A percentile compares a stretch with the other conserved stretches of the same genome.
Conservation (phyloP, 2,329 filamentous ascomycete genomes). For the Peltaster fructicola region DNA sequence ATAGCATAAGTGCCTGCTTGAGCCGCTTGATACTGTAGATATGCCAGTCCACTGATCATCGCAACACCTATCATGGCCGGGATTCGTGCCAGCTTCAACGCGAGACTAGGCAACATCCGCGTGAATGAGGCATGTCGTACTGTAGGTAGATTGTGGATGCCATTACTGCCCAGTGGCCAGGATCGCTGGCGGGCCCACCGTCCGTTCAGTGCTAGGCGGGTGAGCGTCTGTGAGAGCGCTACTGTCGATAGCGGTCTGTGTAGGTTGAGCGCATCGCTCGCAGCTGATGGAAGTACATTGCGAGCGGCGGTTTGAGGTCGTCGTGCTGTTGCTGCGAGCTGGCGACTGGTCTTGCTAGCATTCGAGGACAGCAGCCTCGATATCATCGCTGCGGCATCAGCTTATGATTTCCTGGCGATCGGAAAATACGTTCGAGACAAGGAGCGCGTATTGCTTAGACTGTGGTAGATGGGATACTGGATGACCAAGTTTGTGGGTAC, state of each 20-base stretch:
- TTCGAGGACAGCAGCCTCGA: conserved; percentile 56
- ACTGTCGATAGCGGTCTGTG: conserved; percentile 12
- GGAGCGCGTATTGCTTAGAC: too few relatives aligned
- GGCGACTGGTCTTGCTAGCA: conserved; percentile 47
- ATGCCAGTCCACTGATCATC: conserved; percentile 71
- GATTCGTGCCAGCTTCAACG: conserved; percentile 73
- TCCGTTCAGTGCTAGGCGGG: conserved; percentile 5
- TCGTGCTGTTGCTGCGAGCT: conserved; percentile 32
- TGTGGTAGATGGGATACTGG: too few relatives aligned
- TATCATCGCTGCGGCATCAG: conserved; percentile 13
- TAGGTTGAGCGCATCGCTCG: conserved; percentile 8
- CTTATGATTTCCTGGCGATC: too few relatives aligned
- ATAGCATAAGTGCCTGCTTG: conserved; percentile 62
- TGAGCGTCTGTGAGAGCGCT: conserved; percentile 9
- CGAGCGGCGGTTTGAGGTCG: conserved; percentile 16
- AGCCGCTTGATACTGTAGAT: conserved; percentile 87
- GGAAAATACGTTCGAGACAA: too few relatives aligned
- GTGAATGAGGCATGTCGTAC: conserved; percentile 47
- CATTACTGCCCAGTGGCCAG: conserved; percentile 61
- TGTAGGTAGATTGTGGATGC: conserved; percentile 62
- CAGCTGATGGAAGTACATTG: conserved; percentile 10
- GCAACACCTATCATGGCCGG: conserved; percentile 85
- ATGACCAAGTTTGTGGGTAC: too few relatives aligned
- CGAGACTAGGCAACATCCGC: conserved; percentile 62
- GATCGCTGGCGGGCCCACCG: conserved; percentile 32